Base-by-base conservation (phyloP, 805 yeast genomes). In the Ogataea zsoltii region DNA sequence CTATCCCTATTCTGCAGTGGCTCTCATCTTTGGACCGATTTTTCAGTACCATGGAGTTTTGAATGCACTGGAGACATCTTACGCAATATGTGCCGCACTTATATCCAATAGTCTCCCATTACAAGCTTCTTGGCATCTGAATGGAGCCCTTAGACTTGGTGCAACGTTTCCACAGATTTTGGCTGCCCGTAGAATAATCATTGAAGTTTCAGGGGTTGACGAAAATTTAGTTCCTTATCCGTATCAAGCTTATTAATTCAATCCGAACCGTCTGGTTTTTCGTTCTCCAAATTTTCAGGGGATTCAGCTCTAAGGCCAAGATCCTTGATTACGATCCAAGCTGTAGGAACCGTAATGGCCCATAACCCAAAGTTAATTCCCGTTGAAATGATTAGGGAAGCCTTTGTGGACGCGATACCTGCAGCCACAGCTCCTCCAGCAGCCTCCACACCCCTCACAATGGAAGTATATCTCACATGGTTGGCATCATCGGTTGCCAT, bases 381-480 rank as follows among this genome's bases (percentile, higher is more conserved):
- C 3, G 37, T 21, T 7, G 37, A 34, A 5, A 21, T 34, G 13
- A 34, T 34, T 16, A 34, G 23, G 9, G 28, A 5, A 9, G 28
- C 37, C 18, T 34, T 34, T 4, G 37, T 34, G 10, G 37, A 34
- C 3, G 37, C 37, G 14, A 34, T 34, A 13, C 37, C 37, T 9
- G 37, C 37, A 4, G 37, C 37, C 4, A 34, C 28, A 11, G 37
- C 28, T 13, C 37, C 37, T 11, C 37, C 37, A 4, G 37, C 37
- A 11, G 37, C 37, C 16, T 21, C 37, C 18, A 34, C 19, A 5
- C 37, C 37, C 13, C 37, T 18, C 37, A 34, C 37, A 14, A 37
- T 29, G 14, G 40, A 37, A 13, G 40, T 37, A 21, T 37, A 37
- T 37, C 40, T 37, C 12, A 37, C 33, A 18, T 37, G 40, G 40